Base-by-base conservation (phyloP, 1,139 yeast species). In the Citeromyces hawaiiensis region DNA sequence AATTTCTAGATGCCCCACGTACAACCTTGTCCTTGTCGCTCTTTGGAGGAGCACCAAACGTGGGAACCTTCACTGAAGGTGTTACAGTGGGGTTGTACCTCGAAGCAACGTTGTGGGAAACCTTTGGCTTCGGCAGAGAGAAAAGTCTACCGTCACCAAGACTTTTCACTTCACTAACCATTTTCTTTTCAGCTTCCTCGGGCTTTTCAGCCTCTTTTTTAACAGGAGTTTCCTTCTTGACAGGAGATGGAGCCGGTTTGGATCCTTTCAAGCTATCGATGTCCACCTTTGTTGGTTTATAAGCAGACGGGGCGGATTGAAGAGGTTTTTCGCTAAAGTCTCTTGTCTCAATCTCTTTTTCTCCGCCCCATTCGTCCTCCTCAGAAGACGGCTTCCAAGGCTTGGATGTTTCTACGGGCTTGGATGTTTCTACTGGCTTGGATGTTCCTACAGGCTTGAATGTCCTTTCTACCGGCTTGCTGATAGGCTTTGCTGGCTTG, bases 1-100 rank as follows among this genome's bases (percentile, higher is more conserved):
- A 82, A 55, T 80, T 72, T 58, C 79, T 73, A 41, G 78, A 72
- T 35, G 72, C 60, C 32, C 88, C 94, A 38, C 83, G 78, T 35
- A 71, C 69, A 7, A 74, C 62, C 43, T 71, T 69, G 36, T 73
- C 71, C 34, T 56, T 53, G 40, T 56, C 55, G 37, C 57, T 60
- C 40, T 52, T 54, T 27, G 60, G 53, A 30, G 69, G 63, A 31
- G 81, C 74, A 11, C 83, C 82, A 48, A 74, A 68, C 8, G 68
- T 57, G 2, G 77, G 69, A 9, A 14, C 29, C 30, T 35, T 35
- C 30, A 35, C 37, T 14, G 68, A 61, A 5, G 75, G 69, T 10
- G 51, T 52, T 29, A 53, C 61, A 4, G 49, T 48, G 36, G 52
- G 56, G n/a, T 47, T 43, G 55, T 61, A 76, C 44, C 82, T 66